These are phyloP conservation scores for Neofusicoccum cordaticola DNA, from an alignment of 2,329 filamentous ascomycete genomes.

Conservation along the genomic window DNA sequence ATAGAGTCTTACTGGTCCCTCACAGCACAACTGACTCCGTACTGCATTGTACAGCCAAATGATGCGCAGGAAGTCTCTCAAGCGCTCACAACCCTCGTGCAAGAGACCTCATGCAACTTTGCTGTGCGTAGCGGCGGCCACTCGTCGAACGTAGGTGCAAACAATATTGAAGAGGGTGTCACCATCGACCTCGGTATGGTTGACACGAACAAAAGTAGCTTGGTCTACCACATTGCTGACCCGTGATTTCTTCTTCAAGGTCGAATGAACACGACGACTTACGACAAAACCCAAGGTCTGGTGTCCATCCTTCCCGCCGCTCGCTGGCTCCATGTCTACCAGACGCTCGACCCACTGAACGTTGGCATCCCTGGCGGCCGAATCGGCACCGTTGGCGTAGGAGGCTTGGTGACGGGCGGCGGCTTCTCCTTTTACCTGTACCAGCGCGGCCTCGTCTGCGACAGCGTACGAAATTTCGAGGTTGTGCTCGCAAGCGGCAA, in stretches of 20 bases:
- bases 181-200: constrained; percentile 20
- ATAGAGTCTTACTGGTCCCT: constrained; percentile 22
- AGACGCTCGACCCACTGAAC: not conserved
- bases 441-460: constrained; percentile 25
- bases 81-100: constrained; percentile 22
- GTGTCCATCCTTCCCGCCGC: not conserved
- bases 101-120: constrained; percentile 11
- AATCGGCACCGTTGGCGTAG: constrained; percentile 27
- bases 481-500: constrained; percentile 38
- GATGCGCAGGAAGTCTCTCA: constrained; percentile 22
- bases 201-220: too few species aligned
- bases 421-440: constrained; percentile 28
- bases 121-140: constrained; percentile 23
- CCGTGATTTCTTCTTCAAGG: not conserved
- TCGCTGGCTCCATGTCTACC: not conserved
- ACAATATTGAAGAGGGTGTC: constrained; percentile 23
- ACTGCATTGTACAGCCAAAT: constrained; percentile 27
- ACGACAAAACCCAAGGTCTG: not conserved
- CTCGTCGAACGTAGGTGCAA: constrained; percentile 19
- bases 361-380: constrained; percentile 24
- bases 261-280: not conserved
- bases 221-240: too few species aligned
- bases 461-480: constrained; percentile 28
- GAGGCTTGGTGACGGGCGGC: constrained; percentile 29
- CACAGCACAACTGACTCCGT: constrained; percentile 22